A percentile compares a stretch with the other conserved stretches of the same genome.
Conservation (phyloP, 2,329 filamentous ascomycete genomes). For the Verruconis gallopava region DNA sequence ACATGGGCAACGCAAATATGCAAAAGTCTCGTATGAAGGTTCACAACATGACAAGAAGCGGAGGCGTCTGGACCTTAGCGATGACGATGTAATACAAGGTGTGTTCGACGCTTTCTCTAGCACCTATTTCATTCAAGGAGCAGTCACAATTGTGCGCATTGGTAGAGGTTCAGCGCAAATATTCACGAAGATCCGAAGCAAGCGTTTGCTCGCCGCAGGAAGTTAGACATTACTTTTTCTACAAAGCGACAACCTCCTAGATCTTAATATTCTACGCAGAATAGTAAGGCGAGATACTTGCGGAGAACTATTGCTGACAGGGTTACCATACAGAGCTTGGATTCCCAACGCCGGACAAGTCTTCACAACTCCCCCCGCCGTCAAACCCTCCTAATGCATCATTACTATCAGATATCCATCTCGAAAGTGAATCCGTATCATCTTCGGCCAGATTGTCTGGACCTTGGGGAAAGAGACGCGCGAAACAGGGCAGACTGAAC, state of each 20-base stretch:
- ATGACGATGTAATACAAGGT: not conserved
- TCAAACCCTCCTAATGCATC: not conserved
- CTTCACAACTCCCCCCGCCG: not conserved
- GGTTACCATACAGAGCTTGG: not conserved
- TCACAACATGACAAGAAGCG: not conserved
- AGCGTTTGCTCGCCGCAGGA: not conserved
- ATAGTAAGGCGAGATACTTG: too few species aligned
- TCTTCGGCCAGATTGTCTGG: not conserved
- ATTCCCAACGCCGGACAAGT: not conserved
- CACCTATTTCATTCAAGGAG: not conserved
- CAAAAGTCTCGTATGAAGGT: not conserved
- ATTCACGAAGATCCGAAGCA: conserved; percentile 1
- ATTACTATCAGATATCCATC: not conserved
- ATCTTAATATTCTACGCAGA: too few species aligned
- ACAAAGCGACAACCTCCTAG: too few species aligned
- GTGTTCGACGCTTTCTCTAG: not conserved
- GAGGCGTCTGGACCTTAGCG: not conserved
- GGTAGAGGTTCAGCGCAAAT: not conserved
- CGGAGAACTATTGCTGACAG: too few species aligned
- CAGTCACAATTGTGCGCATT: too few species aligned
- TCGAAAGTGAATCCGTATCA: not conserved
- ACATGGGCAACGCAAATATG: conserved; percentile 1
- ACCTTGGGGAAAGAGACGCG: not conserved
- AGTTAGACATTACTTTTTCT: not conserved
- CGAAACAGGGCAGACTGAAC: conserved; percentile 5